Base-by-base conservation (phyloP, 306 rosid genomes). In the Cicer pinnatifidum region DNA sequence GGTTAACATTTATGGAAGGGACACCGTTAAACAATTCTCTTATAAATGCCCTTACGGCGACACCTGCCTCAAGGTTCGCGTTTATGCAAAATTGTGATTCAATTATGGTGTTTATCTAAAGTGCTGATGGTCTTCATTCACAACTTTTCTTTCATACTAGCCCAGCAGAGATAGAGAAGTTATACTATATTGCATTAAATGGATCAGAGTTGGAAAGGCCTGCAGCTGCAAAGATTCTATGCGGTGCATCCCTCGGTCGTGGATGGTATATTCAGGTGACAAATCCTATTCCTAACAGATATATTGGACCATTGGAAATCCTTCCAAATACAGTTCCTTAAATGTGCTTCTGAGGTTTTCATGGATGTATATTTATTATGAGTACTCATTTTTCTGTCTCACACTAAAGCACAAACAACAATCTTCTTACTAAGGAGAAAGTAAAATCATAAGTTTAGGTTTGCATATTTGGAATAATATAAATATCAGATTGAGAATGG, bases 191-290 rank as follows among this genome's bases (percentile, higher is more conserved):
- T 75, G 94, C 97, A 68, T 58, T 88, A 77, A 85, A 84, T 79
- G 97, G 94, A 63, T 82, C 92, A 39, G 86, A 87, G 66, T 82
- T 82, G 81, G 97, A 91, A 83, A 87, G 81, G 80, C 69, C 84
- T 20, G 89, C 92, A 11, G 92, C 92, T 16, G 92, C 92, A 20
- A 87, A 87, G 85, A 87, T 91, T 72, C 85, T 91, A 3, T 91
- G 97, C 43, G 88, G 97, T 85, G 94, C 94, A 57, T 88, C 97
- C 80, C 84, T 91, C 44, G 81, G 82, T 71, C 82, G 81, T 60
- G 97, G 94, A 63, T 91, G 97, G 97, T 88, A 89, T 84, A 85
- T 88, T 83, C 94, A 91, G 97, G 97, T 91, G 81, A 74, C 54
- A 71, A 46, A 58, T 69, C 62, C 57, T 67, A 59, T 69, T 75